Evolutionary conservation across 306 rosid species (phyloP).

Genomic region (Glycine tomentella): DNA sequence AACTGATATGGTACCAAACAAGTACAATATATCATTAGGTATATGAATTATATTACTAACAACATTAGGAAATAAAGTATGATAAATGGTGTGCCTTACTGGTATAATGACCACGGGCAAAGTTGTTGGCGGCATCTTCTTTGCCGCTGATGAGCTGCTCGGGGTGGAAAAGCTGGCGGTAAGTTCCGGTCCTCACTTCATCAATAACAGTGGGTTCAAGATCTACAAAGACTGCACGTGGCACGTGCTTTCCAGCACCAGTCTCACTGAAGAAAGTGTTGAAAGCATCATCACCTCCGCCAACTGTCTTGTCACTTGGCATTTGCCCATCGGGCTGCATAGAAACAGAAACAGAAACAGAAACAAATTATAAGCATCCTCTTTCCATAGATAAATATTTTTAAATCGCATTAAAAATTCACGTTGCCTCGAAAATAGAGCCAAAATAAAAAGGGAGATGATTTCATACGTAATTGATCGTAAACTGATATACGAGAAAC

Average conservation of each 20-base stretch:
- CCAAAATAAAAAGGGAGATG: too few relatives aligned
- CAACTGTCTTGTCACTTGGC: slow-evolving; percentile 86
- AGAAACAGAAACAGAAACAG: too few relatives aligned
- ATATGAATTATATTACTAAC: not conserved
- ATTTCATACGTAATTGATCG: too few relatives aligned
- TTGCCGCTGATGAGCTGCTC: slow-evolving; percentile 94
- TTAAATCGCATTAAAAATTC: not conserved
- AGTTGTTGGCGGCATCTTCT: slow-evolving; percentile 98
- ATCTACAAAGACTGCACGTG: slow-evolving; percentile 86
- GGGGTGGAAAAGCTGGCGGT: slow-evolving; percentile 95
- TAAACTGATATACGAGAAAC: too few relatives aligned
- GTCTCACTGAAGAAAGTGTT: slow-evolving; percentile 96
- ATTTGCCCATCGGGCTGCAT: slow-evolving; percentile 91
- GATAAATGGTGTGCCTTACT: slow-evolving; percentile 46
- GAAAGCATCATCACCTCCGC: slow-evolving; percentile 91
- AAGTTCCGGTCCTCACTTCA: slow-evolving; percentile 88
- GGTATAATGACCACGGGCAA: slow-evolving; percentile 97
- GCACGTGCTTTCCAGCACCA: slow-evolving; percentile 91
- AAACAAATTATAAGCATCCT: not conserved
- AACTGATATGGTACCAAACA: slow-evolving; percentile 46
- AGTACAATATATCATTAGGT: not conserved
- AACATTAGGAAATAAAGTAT: too few relatives aligned
- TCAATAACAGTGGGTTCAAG: slow-evolving; percentile 94
- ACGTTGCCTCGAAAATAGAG: too few relatives aligned
- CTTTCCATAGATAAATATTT: not conserved